Base-by-base conservation (phyloP, 2,329 filamentous ascomycete genomes). In the Aspergillus uvarum region DNA sequence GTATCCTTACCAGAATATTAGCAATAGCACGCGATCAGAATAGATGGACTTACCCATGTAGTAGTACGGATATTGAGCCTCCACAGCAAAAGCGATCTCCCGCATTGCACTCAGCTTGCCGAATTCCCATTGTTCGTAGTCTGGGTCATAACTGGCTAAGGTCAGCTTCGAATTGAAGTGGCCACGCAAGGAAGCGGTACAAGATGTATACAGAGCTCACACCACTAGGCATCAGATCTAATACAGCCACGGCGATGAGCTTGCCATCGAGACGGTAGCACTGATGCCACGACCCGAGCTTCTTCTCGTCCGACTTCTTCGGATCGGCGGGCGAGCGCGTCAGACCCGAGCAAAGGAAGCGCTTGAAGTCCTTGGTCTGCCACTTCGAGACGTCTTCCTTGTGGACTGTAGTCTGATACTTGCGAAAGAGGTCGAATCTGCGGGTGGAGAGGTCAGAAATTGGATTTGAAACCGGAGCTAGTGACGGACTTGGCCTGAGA, bases 81-180 rank as follows among this genome's bases (percentile, higher is more conserved):
- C 84, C 1, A 81, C 63, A 0, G 85, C 78, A 26, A 88, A 75
- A 1, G 80, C 79, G 26, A 85, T 82, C 68, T 89, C 86, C 56
- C 84, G 77, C 65, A 88, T 71, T 5, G 86, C 86, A 63, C 83
- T 86, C 52, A 88, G 70, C 69, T 88, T 88, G 5, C 86, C 86
- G 66, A 88, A 84, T 58, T 84, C 83, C 80, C 81, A 88, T 51
- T 83, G 77, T 63, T 83, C 82, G 66, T 84, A 85, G 59, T 85
- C 83, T 10, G 81, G 81, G 66, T 88, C 84, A 69, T 89, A 88
- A 62, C 80, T 82, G 8, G 1, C 16, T 44, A 6, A n/a, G 6
- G 38, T 62, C 52, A 51, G 31, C 56, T 59, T 51, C 58, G 38
- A 49, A 57, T 54, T 21, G 47, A 44, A 7, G 21, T n/a, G 32